phyloP scores from a whole-genome alignment of 2,329 filamentous ascomycete species.

The Cadophora gregata region DNA sequence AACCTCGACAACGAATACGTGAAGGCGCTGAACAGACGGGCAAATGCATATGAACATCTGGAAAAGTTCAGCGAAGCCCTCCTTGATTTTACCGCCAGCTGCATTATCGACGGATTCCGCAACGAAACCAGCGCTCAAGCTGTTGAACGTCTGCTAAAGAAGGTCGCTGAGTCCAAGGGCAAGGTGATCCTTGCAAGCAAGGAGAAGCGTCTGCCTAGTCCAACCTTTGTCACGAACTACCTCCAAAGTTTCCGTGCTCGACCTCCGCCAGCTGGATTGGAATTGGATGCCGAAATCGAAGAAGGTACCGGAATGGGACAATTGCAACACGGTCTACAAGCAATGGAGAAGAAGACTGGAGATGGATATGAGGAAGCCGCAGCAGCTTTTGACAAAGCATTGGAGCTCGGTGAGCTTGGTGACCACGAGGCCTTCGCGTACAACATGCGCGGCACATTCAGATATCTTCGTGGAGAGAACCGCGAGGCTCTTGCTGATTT shows the following conservation, averaged over 20 bases:
- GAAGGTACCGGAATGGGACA: constrained; percentile 84
- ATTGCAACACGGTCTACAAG: constrained; percentile 80
- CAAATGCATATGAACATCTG: constrained; percentile 95
- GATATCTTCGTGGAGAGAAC: constrained; percentile 89
- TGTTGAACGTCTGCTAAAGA: constrained; percentile 93
- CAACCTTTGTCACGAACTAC: constrained; percentile 98
- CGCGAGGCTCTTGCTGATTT: constrained; percentile 82
- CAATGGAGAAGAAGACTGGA: constrained; percentile 83
- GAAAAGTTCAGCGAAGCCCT: constrained; percentile 92
- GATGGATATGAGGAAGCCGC: constrained; percentile 92
- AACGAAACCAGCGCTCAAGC: constrained; percentile 88
- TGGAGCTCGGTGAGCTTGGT: constrained; percentile 80
- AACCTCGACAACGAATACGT: constrained; percentile 94
- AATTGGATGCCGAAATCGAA: constrained; percentile 78
- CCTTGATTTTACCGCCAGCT: constrained; percentile 97
- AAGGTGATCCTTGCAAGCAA: constrained; percentile 84
- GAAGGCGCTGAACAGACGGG: constrained; percentile 95
- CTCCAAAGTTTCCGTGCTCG: constrained; percentile 95
- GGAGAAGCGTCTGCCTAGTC: constrained; percentile 85
- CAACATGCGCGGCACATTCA: constrained; percentile 96
- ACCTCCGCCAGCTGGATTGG: constrained; percentile 79
- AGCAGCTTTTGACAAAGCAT: constrained; percentile 82
- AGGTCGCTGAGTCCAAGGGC: constrained; percentile 93
- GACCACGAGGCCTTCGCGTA: constrained; percentile 89
- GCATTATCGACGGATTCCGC: constrained; percentile 97